Evolutionary conservation across 192 early-diverging fungal species (phyloP), one percentile per base, ranked within the genome.

Genomic region (Podila minutissima): DNA sequence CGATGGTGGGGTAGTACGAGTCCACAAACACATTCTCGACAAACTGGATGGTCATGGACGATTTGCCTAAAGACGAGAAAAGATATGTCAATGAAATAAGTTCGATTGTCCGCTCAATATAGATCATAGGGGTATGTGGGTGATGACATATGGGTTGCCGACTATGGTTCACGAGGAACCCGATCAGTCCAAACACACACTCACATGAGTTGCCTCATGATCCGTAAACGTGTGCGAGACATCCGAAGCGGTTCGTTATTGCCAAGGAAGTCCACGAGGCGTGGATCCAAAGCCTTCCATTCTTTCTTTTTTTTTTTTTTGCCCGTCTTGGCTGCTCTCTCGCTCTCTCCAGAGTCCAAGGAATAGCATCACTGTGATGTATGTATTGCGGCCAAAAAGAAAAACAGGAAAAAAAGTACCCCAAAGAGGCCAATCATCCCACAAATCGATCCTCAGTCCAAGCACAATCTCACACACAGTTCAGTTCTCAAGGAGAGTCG

Each of bases 1-100:
- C 96, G 69, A 99, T 97, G 22, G 98, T 99, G 22, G 98, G 98
- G 71, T 96, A 95, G 76, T 99, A 98, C 59, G 91, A 91, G 53
- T 96, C 95, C 35, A 90, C 92, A 85, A 96, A 98, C 62, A 95
- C 94, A 71, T 94, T 92, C 62, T 96, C 95, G 35, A 95, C 92
- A 79, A 97, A 99, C 84, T 98, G 94, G 69, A 96, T 91, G 31
- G 94, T 96, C 55, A 97, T 88, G 7, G 95, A 95, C 6, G 95
- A 97, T 88, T 97, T 95, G 48, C 91, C 91, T 89, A 85, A 55
- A 67, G 37, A 53, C 26, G 63, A 46, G 5, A 20, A 11, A n/a
- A 55, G 26, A 59, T 10, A 59, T 35, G 15, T 17, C 2, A 35
- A 31, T 28, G 3, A 17, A 6, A 32, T 11, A 59, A 32, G 24